Conservation (phyloP, 805 yeast species). For the Jamesozyma jinghongensis region DNA sequence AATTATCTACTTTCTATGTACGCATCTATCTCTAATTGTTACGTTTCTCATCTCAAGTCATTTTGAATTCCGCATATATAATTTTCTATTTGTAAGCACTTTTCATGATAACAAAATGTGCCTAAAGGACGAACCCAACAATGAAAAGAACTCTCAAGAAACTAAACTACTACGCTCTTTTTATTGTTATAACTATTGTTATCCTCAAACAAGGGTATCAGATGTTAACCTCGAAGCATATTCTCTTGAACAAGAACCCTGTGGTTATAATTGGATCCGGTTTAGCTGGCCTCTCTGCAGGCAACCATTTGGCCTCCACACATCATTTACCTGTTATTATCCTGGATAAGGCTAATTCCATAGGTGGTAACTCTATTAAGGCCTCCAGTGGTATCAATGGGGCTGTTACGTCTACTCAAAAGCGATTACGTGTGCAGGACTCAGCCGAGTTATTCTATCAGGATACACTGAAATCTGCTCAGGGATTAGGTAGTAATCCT, state of each 20-base stretch:
- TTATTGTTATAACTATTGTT: neutral
- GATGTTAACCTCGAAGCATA: neutral
- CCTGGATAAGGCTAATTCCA: slow-evolving; percentile 39
- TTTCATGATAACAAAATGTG: neutral
- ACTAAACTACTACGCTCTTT: neutral
- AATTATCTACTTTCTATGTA: too few species aligned
- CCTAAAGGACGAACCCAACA: neutral
- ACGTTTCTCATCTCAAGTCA: too few species aligned
- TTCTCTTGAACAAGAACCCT: slow-evolving; percentile 11
- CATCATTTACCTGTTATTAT: slow-evolving; percentile 36
- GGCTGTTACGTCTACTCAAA: slow-evolving; percentile 55
- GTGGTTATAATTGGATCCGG: slow-evolving; percentile 49
- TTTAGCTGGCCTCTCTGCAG: slow-evolving; percentile 45
- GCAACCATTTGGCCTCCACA: slow-evolving; percentile 32
- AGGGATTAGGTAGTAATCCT: slow-evolving; percentile 47
- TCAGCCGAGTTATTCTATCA: slow-evolving; percentile 48
- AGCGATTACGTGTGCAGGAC: slow-evolving; percentile 41
- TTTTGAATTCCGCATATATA: too few species aligned
- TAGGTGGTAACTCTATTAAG: slow-evolving; percentile 54
- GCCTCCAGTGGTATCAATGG: slow-evolving; percentile 66
- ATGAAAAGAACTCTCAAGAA: slow-evolving; percentile 1
- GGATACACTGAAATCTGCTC: slow-evolving; percentile 64
- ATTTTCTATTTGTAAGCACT: neutral
- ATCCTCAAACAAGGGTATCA: neutral
- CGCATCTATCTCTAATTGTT: too few species aligned